These are phyloP conservation scores for Phytophthora quininea DNA, from an alignment of 352 stramenopile genomes.

Conservation along the genomic window DNA sequence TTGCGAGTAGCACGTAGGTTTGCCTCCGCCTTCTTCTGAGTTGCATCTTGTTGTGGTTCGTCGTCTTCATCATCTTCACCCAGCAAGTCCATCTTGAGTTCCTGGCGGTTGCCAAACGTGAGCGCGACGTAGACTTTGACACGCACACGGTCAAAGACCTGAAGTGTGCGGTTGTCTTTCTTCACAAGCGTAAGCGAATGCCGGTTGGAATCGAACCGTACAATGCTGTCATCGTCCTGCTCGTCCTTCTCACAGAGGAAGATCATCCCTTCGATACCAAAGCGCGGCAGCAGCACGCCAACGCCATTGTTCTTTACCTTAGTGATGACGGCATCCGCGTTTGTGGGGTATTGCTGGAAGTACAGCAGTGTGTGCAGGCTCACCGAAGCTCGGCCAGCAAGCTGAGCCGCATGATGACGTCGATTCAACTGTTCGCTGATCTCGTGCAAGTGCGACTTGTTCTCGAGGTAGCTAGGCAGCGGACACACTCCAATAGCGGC, in stretches of 20 bases:
- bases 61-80: conserved; percentile 42
- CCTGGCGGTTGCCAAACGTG: conserved; percentile 82
- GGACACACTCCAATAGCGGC: conserved; percentile 96
- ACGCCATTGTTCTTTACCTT: conserved; percentile 96
- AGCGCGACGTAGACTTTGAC: conserved; percentile 83
- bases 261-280: conserved; percentile 98
- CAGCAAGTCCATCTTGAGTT: conserved; percentile 85
- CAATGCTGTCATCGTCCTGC: conserved; percentile 58
- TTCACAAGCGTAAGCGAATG: conserved; percentile 72
- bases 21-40: conserved; percentile 38
- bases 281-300: conserved; percentile 96
- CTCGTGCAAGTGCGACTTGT: conserved; percentile 94
- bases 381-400: conserved; percentile 96
- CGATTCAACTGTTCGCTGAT: conserved; percentile 98
- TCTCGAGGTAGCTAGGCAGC: conserved; percentile 94
- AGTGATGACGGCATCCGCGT: conserved; percentile 93
- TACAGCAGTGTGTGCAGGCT: conserved; percentile 98
- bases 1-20: conserved; percentile 33
- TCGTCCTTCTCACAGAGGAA: conserved; percentile 85
- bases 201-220: conserved; percentile 53
- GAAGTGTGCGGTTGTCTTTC: conserved; percentile 53
- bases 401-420: conserved; percentile 95
- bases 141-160: conserved; percentile 82
- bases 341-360: conserved; percentile 91
- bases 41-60: conserved; percentile 19